Evolutionary conservation across 2,329 filamentous ascomycete genomes (phyloP), one percentile per base, ranked within the genome.

Genomic region (Aspergillus sp.): DNA sequence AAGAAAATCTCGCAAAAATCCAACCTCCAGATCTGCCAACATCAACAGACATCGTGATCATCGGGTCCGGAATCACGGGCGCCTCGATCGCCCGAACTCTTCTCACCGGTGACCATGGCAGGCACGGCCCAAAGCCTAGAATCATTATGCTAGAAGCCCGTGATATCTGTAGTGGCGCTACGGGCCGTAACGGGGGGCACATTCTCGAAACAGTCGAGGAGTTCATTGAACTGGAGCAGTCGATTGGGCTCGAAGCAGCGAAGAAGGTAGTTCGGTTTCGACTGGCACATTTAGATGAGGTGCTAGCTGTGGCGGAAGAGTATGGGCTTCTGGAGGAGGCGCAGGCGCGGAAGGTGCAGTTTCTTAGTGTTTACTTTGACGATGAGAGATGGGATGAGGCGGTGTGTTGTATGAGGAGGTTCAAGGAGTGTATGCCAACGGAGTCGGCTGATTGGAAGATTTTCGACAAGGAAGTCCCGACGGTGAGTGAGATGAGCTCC

Each of bases 151-250:
- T 75, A 1, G 73, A 75, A 56, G 71, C 72, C 0, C 71, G 73
- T 16, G 63, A 65, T 22, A 52, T 71, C 12, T 75, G 73, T 49
- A 69, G 64, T 12, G 73, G 73, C 12, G 73, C 73, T 1, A 75
- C 72, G 0, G 73, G 73, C 1, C 71, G 72, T 3, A 75, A 75
- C 56, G 73, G 73, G 0, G 73, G 71, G 0, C 72, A 74, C 32
- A 71, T 75, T 11, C 54, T 72, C 1, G 65, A 71, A 11, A 66
- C 69, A 7, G 69, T 57, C 4, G 68, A 73, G 32, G 65, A 67
- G 4, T 73, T 67, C 39, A 18, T 52, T 4, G 64, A 66, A 3
- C 51, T 69, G 0, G 65, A 61, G 4, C 63, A 62, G 18, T 9
- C 3, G 0, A 60, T 64, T 36, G 70, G 71, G 0, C 45, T 56